Conservation (phyloP, 2,329 filamentous ascomycete species). For the Paecilomyces variotii region DNA sequence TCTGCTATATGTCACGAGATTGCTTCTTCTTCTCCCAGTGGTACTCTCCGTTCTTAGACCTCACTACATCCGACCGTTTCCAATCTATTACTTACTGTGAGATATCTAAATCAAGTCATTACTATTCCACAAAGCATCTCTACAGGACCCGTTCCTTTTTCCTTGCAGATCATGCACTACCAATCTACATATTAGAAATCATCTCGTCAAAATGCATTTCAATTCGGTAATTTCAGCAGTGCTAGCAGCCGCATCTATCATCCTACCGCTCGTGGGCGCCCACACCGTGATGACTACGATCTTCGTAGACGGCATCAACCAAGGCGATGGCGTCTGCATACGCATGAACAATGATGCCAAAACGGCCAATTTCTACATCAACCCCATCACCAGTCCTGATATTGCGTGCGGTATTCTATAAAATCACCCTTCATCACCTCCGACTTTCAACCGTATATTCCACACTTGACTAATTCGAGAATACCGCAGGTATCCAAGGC, state of each 20-base stretch:
- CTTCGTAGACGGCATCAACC: constrained; percentile 52
- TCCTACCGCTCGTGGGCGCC: constrained; percentile 33
- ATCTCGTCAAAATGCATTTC: neutral
- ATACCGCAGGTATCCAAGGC: constrained; percentile 38
- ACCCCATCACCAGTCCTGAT: constrained; percentile 48
- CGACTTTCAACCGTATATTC: too few relatives aligned
- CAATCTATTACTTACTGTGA: neutral
- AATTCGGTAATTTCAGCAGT: neutral
- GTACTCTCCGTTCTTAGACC: neutral
- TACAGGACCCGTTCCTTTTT: neutral
- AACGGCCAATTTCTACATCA: constrained; percentile 51
- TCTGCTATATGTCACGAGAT: too few relatives aligned
- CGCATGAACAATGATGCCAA: constrained; percentile 52
- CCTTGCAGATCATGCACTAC: neutral
- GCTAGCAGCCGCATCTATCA: neutral
- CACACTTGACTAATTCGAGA: neutral
- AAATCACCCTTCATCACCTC: neutral
- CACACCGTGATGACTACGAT: constrained; percentile 60
- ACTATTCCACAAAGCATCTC: neutral
- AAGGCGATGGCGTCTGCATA: constrained; percentile 65
- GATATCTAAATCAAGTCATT: neutral
- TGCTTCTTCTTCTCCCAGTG: neutral
- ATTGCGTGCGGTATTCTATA: constrained; percentile 60
- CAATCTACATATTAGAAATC: neutral
- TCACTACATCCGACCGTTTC: neutral